Evolutionary conservation across 1,284 basidiomycete species (phyloP).

Genomic region (Ustilago shanxiensis): DNA sequence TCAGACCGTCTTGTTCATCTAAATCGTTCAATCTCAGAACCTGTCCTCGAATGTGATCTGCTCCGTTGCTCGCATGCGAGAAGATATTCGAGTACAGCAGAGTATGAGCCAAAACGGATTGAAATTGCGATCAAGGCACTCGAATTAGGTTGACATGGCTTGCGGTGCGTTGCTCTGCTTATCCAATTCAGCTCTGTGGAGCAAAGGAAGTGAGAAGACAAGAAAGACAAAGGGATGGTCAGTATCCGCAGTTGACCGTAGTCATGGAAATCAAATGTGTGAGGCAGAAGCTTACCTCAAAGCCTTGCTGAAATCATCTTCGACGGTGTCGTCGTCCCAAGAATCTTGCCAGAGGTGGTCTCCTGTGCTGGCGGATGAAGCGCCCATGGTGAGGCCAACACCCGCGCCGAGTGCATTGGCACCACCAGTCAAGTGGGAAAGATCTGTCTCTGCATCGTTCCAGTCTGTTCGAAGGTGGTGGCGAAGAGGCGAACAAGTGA

Average conservation of each 20-base stretch:
- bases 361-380: slow-evolving; percentile 39
- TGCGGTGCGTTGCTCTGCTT: slow-evolving; percentile 51
- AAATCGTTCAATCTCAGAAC: not conserved
- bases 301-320: slow-evolving; percentile 96
- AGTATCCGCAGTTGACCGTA: not conserved
- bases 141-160: slow-evolving; percentile 54
- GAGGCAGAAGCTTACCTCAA: slow-evolving; percentile 77
- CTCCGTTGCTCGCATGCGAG: not conserved
- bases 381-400: slow-evolving; percentile 54
- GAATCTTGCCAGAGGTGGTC: slow-evolving; percentile 96
- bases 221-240: not conserved
- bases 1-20: slow-evolving; percentile 39
- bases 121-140: not conserved
- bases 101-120: not conserved
- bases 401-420: slow-evolving; percentile 39
- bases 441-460: slow-evolving; percentile 84
- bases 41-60: not conserved
- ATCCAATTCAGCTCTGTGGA: slow-evolving; percentile 56
- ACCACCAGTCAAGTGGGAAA: slow-evolving; percentile 76
- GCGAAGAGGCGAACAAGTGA: not conserved
- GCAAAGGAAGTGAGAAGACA: not conserved
- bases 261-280: not conserved
- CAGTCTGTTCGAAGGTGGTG: slow-evolving; percentile 75
- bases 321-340: slow-evolving; percentile 99
- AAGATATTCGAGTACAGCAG: not conserved